Evolutionary conservation across 495 filamentous ascomycete genomes (phyloP), one percentile per base, ranked within the genome.

Genomic region (Trichoderma parareesei): DNA sequence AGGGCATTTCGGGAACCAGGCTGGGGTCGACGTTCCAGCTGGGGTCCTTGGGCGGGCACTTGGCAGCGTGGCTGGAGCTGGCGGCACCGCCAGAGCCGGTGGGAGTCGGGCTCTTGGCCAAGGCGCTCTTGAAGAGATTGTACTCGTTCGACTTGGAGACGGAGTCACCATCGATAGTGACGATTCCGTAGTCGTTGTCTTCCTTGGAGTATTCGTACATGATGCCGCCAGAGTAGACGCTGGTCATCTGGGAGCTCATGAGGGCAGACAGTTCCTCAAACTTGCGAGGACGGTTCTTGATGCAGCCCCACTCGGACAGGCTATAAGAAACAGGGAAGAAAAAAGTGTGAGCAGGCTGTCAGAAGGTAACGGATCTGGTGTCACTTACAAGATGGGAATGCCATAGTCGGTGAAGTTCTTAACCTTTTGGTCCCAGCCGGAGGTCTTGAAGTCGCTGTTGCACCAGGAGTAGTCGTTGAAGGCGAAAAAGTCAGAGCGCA

Each of bases 391-490:
- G 69, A 97, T 88, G 27, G 93, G 94, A 60, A 97, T 78, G 67
- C 92, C 91, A 73, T 97, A 98, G 70, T 89, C 87, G 66, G 85
- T 87, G 81, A 93, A 97, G 75, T 87, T 90, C 79, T 90, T 83
- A 62, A 97, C 94, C 85, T 97, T 97, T 74, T 90, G 78, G 72
- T 90, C 82, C 92, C 92, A 98, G 68, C 91, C 92, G 62, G 93
- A 90, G 60, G 74, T 81, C 35, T 71, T 71, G 78, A 90, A 96
- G 63, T 88, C 85, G 27, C 92, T 90, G 69, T 92, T 88, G 72
- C 93, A 98, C 93, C 93, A 98, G 59, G 92, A 97, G 79, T 97
- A 97, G 77, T 97, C 94, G 77, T 98, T 97, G 80, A 97, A 96
- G 61, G 91, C 93, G 75, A 96, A 97, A 81, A 97, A 98, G 75